Conservation (phyloP, 169 alveolate species). For the Eimeria tenella region DNA sequence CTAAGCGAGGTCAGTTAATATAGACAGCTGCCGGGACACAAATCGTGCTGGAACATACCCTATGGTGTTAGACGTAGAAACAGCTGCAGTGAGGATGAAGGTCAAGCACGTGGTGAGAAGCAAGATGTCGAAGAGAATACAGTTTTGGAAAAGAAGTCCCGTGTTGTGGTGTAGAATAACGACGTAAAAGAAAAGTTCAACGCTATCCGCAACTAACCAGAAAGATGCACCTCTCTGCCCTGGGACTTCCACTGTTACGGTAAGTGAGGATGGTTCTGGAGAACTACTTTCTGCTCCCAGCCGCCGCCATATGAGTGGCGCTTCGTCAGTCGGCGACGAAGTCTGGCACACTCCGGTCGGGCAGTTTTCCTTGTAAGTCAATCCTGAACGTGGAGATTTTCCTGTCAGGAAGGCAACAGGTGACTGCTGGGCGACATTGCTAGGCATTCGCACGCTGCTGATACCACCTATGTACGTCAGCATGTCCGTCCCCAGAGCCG, state of each 20-base stretch:
- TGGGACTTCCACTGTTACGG: background rate
- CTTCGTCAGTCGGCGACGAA: background rate
- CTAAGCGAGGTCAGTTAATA: background rate
- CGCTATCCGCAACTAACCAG: constrained; percentile 89
- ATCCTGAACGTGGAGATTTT: background rate
- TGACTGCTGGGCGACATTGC: background rate
- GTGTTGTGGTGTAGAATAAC: constrained; percentile 90
- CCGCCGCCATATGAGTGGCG: background rate
- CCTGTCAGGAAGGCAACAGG: constrained; percentile 18
- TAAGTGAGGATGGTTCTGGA: background rate
- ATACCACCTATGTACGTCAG: constrained; percentile 7
- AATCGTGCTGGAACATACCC: background rate
- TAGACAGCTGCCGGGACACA: background rate
- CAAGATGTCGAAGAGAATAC: constrained; percentile 88
- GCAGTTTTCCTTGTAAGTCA: background rate
- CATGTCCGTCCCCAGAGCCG: constrained; percentile 12
- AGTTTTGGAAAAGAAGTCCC: constrained; percentile 90
- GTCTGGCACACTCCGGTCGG: background rate
- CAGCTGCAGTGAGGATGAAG: constrained; percentile 88
- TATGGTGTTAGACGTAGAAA: constrained; percentile 84
- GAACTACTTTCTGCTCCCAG: background rate
- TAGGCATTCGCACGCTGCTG: constrained; percentile 3
- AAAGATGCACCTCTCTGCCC: constrained; percentile 45
- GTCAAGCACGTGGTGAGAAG: constrained; percentile 89
- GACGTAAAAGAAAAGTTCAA: constrained; percentile 89